These are phyloP conservation scores for Endothia cerciana DNA, from an alignment of 2,329 filamentous ascomycete genomes.

Conservation along the genomic window DNA sequence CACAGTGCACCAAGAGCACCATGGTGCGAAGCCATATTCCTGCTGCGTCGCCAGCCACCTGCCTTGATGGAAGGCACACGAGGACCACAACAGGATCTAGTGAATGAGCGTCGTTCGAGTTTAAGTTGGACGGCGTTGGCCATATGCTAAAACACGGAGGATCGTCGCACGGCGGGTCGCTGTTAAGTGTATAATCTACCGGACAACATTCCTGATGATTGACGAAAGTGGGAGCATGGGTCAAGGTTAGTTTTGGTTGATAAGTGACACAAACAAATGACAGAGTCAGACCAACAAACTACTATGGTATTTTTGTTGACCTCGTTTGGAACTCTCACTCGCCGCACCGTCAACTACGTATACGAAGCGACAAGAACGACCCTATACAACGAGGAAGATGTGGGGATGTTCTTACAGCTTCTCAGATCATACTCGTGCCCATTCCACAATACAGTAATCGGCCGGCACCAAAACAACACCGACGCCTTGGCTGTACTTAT, in stretches of 20 bases:
- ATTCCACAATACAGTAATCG: background rate
- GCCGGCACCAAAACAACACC: background rate
- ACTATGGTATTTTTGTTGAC: background rate
- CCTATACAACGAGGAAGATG: background rate
- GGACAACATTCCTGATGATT: background rate
- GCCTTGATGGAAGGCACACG: background rate
- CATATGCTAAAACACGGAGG: background rate
- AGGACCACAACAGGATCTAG: background rate
- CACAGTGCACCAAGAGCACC: background rate
- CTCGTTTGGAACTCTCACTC: background rate
- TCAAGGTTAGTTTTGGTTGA: background rate
- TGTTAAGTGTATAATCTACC: background rate
- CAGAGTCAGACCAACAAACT: background rate
- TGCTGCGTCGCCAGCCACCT: background rate
- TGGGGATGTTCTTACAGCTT: too few relatives aligned
- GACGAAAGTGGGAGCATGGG: background rate
- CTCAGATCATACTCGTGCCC: too few relatives aligned
- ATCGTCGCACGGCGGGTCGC: background rate
- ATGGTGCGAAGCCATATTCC: background rate
- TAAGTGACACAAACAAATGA: constrained; percentile 16
- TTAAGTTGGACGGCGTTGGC: background rate
- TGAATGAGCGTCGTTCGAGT: background rate
- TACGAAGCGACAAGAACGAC: background rate
- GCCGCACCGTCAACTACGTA: background rate
- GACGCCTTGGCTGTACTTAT: background rate